Evolutionary conservation across 768 basidiomycete genomes (phyloP).

Genomic region (Coprinellus micaceus): DNA sequence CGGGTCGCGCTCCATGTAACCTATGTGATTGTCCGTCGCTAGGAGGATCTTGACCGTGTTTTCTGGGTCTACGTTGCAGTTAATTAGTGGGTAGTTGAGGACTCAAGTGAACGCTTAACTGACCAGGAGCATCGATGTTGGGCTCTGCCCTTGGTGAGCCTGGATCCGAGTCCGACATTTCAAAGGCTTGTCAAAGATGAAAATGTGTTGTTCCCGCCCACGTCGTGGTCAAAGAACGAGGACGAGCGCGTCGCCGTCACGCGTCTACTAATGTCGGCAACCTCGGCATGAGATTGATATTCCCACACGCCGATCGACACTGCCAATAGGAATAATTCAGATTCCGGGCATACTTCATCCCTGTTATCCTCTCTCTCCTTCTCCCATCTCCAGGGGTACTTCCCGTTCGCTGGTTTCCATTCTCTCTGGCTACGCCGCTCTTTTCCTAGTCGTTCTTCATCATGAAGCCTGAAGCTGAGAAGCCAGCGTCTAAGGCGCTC

Average conservation of each 20-base stretch:
- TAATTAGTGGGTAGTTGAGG: background rate
- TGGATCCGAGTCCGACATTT: constrained; percentile 21
- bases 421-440: background rate
- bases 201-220: background rate
- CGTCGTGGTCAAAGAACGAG: background rate
- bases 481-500: constrained; percentile 38
- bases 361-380: too few species aligned
- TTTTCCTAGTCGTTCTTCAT: constrained; percentile 5
- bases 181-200: background rate
- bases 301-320: too few species aligned
- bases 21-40: constrained; percentile 95
- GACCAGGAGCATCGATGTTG: constrained; percentile 20
- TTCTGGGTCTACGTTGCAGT: constrained; percentile 42
- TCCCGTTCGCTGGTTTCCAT: background rate
- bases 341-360: too few species aligned
- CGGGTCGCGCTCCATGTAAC: constrained; percentile 92
- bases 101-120: constrained; percentile 7
- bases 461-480: constrained; percentile 10
- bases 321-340: too few species aligned
- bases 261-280: background rate
- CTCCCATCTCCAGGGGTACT: background rate
- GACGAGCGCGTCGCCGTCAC: background rate
- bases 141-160: constrained; percentile 17
- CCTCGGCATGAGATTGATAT: background rate
- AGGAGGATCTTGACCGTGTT: constrained; percentile 81